Base-by-base conservation (phyloP, 2,329 filamentous ascomycete genomes). In the Colletotrichum scovillei region DNA sequence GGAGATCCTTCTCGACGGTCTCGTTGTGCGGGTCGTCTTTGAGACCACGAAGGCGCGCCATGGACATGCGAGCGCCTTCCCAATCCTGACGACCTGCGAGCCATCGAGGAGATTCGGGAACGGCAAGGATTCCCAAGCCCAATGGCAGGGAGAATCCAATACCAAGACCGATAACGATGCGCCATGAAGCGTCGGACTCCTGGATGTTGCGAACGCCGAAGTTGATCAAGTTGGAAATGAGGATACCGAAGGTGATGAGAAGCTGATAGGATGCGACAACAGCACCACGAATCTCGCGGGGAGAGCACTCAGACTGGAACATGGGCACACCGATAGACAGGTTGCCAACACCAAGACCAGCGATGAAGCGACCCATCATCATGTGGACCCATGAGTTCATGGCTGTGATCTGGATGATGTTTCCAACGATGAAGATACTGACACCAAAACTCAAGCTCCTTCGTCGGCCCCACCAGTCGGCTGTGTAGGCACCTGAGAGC, bases 181-280 rank as follows among this genome's bases (percentile, higher is more conserved):
- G 87, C 90, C 92, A 94, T 1, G 89, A 88, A 0, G 79, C 81
- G 55, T 84, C 80, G 0, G 79, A 79, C 3, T 83, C 77, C 57
- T 87, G 70, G 75, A 88, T 85, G 11, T 77, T 78, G 56, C 84
- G 82, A 11, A 88, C 84, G 56, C 86, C 88, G 66, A 84, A 89
- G 80, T 90, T 90, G 77, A 91, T 85, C 67, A 87, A 82, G 76
- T 89, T 88, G 67, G 88, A 84, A 24, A 88, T 79, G 66, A 90
- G 89, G 75, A 94, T 93, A 42, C 92, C 92, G 32, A 93, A 84
- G 0, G 92, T 94, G 80, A 94, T 92, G 83, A 93, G 91, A 19
- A 94, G 88, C 82, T 94, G 92, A 81, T 94, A 94, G n/a, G 88
- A 90, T 5, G 88, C 86, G n/a, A 92, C 89, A 56, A 93, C 88